Conservation (phyloP, 2,329 filamentous ascomycete genomes). For the Trichoderma cornu-damae region DNA sequence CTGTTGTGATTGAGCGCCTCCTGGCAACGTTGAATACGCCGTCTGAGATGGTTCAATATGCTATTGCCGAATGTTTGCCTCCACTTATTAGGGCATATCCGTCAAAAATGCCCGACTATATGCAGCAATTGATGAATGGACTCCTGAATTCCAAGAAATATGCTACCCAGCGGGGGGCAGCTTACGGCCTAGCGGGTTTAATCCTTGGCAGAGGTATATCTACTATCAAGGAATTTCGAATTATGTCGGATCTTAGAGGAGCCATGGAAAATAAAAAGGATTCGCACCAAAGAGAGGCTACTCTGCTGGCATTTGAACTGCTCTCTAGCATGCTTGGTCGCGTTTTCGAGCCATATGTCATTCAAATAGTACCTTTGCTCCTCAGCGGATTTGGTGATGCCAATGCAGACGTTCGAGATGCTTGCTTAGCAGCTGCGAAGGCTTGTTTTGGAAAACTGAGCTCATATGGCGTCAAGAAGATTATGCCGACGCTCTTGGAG, state of each 20-base stretch:
- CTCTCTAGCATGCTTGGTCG: constrained; percentile 80
- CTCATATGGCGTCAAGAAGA: constrained; percentile 92
- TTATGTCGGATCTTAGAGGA: constrained; percentile 73
- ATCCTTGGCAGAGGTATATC: constrained; percentile 82
- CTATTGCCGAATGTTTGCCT: constrained; percentile 88
- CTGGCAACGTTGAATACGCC: constrained; percentile 86
- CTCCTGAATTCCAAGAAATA: constrained; percentile 87
- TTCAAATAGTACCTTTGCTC: constrained; percentile 88
- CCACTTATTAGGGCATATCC: constrained; percentile 79
- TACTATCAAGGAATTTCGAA: constrained; percentile 75
- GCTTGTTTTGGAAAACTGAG: constrained; percentile 89
- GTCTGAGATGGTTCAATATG: constrained; percentile 94
- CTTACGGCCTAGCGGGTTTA: constrained; percentile 89
- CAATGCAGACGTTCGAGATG: constrained; percentile 84
- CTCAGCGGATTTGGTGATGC: constrained; percentile 84
- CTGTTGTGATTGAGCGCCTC: constrained; percentile 79
- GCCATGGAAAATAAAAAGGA: constrained; percentile 97
- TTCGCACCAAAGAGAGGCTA: constrained; percentile 78
- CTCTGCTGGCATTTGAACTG: constrained; percentile 85
- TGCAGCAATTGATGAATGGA: constrained; percentile 73
- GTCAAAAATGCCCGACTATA: constrained; percentile 72
- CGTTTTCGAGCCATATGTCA: constrained; percentile 92
- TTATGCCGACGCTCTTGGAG: constrained; percentile 83
- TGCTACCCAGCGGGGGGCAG: constrained; percentile 84
- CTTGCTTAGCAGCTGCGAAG: constrained; percentile 88